Evolutionary conservation across 179 eudicot species (phyloP).

Genomic region (Vitellaria paradoxa): DNA sequence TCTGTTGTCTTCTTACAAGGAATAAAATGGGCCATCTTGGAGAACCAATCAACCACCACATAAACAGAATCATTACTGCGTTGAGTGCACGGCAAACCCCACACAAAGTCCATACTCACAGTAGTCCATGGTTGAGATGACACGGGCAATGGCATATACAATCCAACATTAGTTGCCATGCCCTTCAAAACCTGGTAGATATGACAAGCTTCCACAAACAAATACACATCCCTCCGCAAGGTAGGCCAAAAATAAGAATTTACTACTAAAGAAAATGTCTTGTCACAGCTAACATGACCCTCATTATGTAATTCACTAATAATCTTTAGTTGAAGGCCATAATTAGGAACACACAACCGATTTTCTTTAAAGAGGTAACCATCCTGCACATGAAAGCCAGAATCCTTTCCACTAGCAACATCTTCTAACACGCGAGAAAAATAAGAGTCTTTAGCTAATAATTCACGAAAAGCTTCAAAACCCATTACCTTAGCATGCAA

Average conservation of each 20-base stretch:
- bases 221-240: not conserved
- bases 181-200: conserved; percentile 3
- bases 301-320: not conserved
- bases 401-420: too few species aligned
- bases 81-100: not conserved
- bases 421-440: too few species aligned
- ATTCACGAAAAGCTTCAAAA: too few species aligned
- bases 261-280: not conserved
- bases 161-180: not conserved
- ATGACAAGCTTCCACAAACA: not conserved
- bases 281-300: not conserved
- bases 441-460: too few species aligned
- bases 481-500: too few species aligned
- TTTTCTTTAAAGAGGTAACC: too few species aligned
- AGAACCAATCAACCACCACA: conserved; percentile 4
- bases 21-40: conserved; percentile 7
- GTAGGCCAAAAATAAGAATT: conserved; percentile 1
- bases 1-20: conserved; percentile 7
- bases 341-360: too few species aligned
- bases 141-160: conserved; percentile 2
- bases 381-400: too few species aligned
- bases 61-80: not conserved
- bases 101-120: conserved; percentile 1
- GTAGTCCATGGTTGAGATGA: conserved; percentile 2
- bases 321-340: not conserved